Evolutionary conservation across 805 yeast genomes (phyloP).

Genomic region (Ogataea minuta): DNA sequence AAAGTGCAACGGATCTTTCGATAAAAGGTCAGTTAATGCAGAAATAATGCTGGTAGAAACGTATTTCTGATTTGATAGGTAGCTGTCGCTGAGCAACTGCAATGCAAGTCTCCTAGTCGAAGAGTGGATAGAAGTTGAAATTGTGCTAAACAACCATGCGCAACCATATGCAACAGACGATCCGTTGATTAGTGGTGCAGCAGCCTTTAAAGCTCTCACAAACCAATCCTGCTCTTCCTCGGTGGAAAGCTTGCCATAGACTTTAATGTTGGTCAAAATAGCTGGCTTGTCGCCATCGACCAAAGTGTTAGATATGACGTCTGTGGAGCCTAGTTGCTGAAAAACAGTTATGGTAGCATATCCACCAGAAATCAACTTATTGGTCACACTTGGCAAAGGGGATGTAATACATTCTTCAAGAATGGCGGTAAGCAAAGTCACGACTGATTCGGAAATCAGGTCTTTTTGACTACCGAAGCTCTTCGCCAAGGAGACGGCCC

Average conservation of each 20-base stretch:
- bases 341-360: slow-evolving; percentile 42
- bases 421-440: slow-evolving; percentile 31
- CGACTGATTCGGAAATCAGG: slow-evolving; percentile 14
- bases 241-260: slow-evolving; percentile 47
- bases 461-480: slow-evolving; percentile 20
- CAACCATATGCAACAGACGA: slow-evolving; percentile 36
- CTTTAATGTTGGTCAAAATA: slow-evolving; percentile 44
- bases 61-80: slow-evolving; percentile 35
- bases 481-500: slow-evolving; percentile 57
- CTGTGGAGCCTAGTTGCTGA: slow-evolving; percentile 25
- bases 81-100: slow-evolving; percentile 33
- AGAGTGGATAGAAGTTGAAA: slow-evolving; percentile 40
- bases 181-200: slow-evolving; percentile 25
- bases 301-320: slow-evolving; percentile 36
- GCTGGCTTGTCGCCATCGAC: slow-evolving; percentile 45
- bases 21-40: slow-evolving; percentile 37
- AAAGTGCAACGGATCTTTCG: slow-evolving; percentile 17
- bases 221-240: slow-evolving; percentile 53
- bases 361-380: slow-evolving; percentile 52
- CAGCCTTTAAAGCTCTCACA: slow-evolving; percentile 41
- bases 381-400: slow-evolving; percentile 54
- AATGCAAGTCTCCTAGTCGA: slow-evolving; percentile 37
- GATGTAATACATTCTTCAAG: slow-evolving; percentile 46
- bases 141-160: slow-evolving; percentile 47
- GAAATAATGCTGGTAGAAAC: slow-evolving; percentile 44